Percentiles rank a stretch among this genome's conserved stretches.
Evolutionary conservation across 2,329 filamentous ascomycete species (phyloP).

Genomic region (Trichophyton simii): DNA sequence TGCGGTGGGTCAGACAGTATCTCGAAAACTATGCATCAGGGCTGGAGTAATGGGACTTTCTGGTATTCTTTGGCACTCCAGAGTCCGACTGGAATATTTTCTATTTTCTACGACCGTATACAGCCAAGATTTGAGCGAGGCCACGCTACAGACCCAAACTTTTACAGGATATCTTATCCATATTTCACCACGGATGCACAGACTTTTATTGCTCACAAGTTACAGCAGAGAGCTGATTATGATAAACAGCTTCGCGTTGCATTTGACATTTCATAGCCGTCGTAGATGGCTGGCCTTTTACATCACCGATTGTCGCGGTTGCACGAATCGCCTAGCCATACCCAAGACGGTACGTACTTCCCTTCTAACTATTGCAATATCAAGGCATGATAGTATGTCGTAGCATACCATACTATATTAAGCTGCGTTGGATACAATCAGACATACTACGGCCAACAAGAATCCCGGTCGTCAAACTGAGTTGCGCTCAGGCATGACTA

Average conservation of each 20-base stretch:
- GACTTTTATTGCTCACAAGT: not conserved
- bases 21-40: too few relatives aligned
- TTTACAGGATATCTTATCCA: too few relatives aligned
- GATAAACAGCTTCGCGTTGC: not conserved
- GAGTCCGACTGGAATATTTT: not conserved
- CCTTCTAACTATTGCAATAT: too few relatives aligned
- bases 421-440: not conserved
- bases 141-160: not conserved
- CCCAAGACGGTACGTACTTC: too few relatives aligned
- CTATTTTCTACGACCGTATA: not conserved
- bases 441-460: not conserved
- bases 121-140: not conserved
- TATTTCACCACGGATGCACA: too few relatives aligned
- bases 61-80: not conserved
- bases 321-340: too few relatives aligned
- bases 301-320: too few relatives aligned
- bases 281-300: too few relatives aligned
- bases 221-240: not conserved
- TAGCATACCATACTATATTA: too few relatives aligned
- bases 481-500: not conserved
- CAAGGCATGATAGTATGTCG: too few relatives aligned
- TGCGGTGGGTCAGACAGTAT: too few relatives aligned
- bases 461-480: not conserved
- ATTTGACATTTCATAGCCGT: not conserved
- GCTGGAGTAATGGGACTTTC: too few relatives aligned